These are phyloP conservation scores for Mycena indigotica DNA, from an alignment of 768 basidiomycete species.

Conservation along the genomic window DNA sequence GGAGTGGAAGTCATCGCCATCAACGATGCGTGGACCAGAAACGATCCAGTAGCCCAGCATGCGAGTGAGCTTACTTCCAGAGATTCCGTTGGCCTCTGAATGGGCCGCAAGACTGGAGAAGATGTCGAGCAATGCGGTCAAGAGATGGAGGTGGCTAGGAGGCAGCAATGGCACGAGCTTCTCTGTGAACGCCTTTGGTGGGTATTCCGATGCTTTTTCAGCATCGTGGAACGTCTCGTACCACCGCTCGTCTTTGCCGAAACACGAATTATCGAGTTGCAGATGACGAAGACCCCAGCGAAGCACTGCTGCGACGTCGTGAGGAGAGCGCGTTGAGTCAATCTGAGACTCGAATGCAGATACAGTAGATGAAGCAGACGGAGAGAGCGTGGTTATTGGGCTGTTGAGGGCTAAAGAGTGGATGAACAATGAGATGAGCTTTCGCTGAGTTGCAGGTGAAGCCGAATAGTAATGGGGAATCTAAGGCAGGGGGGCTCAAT, in stretches of 20 bases:
- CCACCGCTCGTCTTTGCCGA: slow-evolving; percentile 69
- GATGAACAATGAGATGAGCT: slow-evolving; percentile 72
- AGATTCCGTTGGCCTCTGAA: slow-evolving; percentile 70
- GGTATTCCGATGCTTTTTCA: slow-evolving; percentile 63
- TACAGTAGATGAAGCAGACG: slow-evolving; percentile 46
- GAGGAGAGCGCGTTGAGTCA: slow-evolving; percentile 62
- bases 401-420: slow-evolving; percentile 57
- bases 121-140: slow-evolving; percentile 59
- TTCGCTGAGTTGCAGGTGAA: slow-evolving; percentile 66
- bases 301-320: slow-evolving; percentile 78
- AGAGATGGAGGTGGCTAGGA: slow-evolving; percentile 56
- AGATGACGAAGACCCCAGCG: slow-evolving; percentile 83
- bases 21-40: slow-evolving; percentile 45
- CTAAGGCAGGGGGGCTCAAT: background rate
- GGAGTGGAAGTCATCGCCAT: slow-evolving; percentile 57
- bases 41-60: slow-evolving; percentile 76
- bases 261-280: slow-evolving; percentile 56
- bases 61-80: slow-evolving; percentile 77
- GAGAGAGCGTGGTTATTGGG: slow-evolving; percentile 52
- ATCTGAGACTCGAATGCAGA: slow-evolving; percentile 68
- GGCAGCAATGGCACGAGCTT: slow-evolving; percentile 64
- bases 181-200: slow-evolving; percentile 62
- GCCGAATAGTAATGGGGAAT: slow-evolving; percentile 83
- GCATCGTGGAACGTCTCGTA: slow-evolving; percentile 63
- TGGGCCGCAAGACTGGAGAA: slow-evolving; percentile 73